phyloP scores from a whole-genome alignment of 1,284 basidiomycete species.

The Ceratobasidium sp. region DNA sequence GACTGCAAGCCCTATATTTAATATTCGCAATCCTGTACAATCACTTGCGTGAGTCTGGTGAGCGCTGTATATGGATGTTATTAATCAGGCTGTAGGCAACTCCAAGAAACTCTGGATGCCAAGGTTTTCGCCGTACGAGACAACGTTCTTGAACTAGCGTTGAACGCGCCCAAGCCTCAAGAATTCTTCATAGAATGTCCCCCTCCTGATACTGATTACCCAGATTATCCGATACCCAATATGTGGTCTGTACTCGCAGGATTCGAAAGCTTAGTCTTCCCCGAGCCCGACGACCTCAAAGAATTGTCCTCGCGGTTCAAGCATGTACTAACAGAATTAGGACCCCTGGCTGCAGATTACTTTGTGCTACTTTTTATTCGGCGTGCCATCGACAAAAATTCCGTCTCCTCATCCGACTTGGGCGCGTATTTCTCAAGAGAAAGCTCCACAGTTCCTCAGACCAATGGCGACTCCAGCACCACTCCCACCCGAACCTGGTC shows the following conservation, averaged over 20 bases:
- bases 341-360: constrained; percentile 27
- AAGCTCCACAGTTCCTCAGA: not conserved
- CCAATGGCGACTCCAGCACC: not conserved
- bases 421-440: not conserved
- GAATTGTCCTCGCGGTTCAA: constrained; percentile 13
- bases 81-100: constrained; percentile 52
- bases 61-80: not conserved
- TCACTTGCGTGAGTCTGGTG: constrained; percentile 51
- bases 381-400: constrained; percentile 7
- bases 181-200: constrained; percentile 71
- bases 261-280: constrained; percentile 5
- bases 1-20: constrained; percentile 85
- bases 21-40: constrained; percentile 64
- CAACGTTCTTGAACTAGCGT: constrained; percentile 65
- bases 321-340: constrained; percentile 15
- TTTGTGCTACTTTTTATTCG: constrained; percentile 20
- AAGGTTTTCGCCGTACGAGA: constrained; percentile 73
- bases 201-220: constrained; percentile 57
- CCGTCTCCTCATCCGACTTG: not conserved
- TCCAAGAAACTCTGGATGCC: constrained; percentile 73
- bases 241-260: constrained; percentile 61
- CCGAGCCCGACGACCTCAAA: constrained; percentile 7
- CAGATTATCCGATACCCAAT: constrained; percentile 59
- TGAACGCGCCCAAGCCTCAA: constrained; percentile 65
- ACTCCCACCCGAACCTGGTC: not conserved